A percentile compares a stretch with the other conserved stretches of the same genome.
These are phyloP conservation scores for Ceratopteris richardii DNA, from an alignment of 75 land plant species.

Conservation along the genomic window DNA sequence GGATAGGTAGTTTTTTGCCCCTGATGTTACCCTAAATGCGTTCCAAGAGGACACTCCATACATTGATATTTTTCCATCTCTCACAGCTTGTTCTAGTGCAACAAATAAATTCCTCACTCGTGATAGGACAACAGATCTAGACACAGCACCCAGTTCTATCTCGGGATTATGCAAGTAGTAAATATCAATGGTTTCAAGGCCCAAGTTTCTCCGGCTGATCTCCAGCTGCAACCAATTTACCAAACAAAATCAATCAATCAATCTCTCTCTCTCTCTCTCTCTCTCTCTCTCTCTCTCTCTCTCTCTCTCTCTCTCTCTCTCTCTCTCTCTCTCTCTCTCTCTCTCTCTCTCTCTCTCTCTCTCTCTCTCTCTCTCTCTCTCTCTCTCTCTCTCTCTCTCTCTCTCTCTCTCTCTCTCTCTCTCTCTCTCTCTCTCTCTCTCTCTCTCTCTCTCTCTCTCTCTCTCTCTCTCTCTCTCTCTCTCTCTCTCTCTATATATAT, in stretches of 20 bases:
- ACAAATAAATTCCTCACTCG: conserved; percentile 7
- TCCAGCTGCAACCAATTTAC: conserved; percentile 4
- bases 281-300: conserved; percentile 6
- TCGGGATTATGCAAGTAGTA: conserved; percentile 19
- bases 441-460: too few relatives aligned
- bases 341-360: neutral
- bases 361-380: too few relatives aligned
- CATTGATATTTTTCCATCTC: conserved; percentile 15
- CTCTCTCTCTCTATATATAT: too few relatives aligned
- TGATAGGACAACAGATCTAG: conserved; percentile 1
- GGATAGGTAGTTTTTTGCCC: conserved; percentile 17
- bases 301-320: conserved; percentile 1
- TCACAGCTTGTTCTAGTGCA: conserved; percentile 8
- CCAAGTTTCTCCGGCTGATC: conserved; percentile 12
- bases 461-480: too few relatives aligned
- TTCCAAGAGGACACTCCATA: conserved; percentile 30
- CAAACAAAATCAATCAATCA: neutral
- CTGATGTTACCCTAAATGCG: conserved; percentile 21
- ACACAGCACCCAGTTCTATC: conserved; percentile 9
- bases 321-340: too few relatives aligned
- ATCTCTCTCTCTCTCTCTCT: conserved; percentile 3
- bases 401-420: too few relatives aligned
- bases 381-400: too few relatives aligned
- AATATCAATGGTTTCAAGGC: conserved; percentile 17
- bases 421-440: too few relatives aligned